Conservation (phyloP, 495 filamentous ascomycete species). For the Talaromyces borbonicus region DNA sequence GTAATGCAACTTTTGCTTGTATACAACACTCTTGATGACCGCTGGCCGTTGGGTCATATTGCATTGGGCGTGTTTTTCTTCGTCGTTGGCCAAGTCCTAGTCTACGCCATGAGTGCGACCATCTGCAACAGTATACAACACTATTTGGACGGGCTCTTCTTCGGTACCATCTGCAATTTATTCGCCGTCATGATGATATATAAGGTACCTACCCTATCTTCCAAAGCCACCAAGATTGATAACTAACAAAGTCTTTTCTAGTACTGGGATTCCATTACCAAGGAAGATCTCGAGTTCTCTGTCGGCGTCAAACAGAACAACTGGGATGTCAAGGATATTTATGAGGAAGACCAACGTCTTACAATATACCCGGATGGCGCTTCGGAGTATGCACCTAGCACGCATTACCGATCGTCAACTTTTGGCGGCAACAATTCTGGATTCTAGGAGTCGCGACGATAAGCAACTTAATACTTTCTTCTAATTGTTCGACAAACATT, state of each 20-base stretch:
- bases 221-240: constrained; percentile 1
- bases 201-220: constrained; percentile 55
- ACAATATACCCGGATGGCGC: constrained; percentile 64
- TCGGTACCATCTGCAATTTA: constrained; percentile 88
- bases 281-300: constrained; percentile 95
- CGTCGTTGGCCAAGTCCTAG: constrained; percentile 80
- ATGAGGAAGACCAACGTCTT: constrained; percentile 76
- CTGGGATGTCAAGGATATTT: constrained; percentile 95
- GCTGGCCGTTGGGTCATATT: constrained; percentile 92
- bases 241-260: constrained; percentile 23
- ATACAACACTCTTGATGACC: constrained; percentile 80
- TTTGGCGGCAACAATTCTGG: constrained; percentile 9
- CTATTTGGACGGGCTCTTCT: constrained; percentile 91
- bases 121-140: constrained; percentile 84
- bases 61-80: constrained; percentile 89
- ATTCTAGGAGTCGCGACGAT: background rate
- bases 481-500: no score
- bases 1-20: constrained; percentile 82
- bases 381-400: constrained; percentile 51
- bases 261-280: constrained; percentile 99
- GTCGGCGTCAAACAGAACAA: constrained; percentile 91
- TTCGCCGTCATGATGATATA: constrained; percentile 99
- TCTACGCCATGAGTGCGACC: constrained; percentile 79
- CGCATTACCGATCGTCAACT: constrained; percentile 39
- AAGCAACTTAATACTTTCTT: background rate